These are phyloP conservation scores for Gaultheria prostrata DNA, from an alignment of 148 eudicot genomes.

Conservation along the genomic window DNA sequence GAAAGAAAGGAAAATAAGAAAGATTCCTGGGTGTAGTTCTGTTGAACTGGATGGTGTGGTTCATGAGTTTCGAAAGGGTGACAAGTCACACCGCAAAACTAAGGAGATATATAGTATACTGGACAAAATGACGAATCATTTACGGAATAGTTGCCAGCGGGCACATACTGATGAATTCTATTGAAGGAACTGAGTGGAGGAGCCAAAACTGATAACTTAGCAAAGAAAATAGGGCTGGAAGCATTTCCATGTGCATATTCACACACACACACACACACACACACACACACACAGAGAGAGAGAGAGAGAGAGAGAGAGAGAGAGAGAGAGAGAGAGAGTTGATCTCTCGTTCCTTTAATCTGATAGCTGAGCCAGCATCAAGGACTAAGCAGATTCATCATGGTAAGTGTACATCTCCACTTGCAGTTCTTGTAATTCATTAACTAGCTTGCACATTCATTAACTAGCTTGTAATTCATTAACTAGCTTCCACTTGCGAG, in stretches of 20 bases:
- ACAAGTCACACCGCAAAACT: slow-evolving; percentile 25
- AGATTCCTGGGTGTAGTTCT: slow-evolving; percentile 33
- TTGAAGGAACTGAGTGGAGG: not conserved
- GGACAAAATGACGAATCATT: slow-evolving; percentile 10
- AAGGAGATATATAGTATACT: slow-evolving; percentile 20
- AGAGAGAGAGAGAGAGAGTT: not conserved
- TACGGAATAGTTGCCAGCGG: slow-evolving; percentile 4
- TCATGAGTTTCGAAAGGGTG: slow-evolving; percentile 34
- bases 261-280: not conserved
- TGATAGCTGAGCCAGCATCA: not conserved
- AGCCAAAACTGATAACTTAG: not conserved
- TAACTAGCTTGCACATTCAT: not conserved
- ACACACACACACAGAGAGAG: too few species aligned
- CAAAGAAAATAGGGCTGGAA: not conserved
- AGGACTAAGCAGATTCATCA: not conserved
- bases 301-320: too few species aligned
- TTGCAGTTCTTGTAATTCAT: not conserved
- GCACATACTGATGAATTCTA: slow-evolving; percentile 7
- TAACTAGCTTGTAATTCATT: not conserved
- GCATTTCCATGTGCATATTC: not conserved
- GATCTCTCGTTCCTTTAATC: not conserved
- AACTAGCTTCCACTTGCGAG: not conserved
- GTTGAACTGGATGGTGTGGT: slow-evolving; percentile 32
- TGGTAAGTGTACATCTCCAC: not conserved
- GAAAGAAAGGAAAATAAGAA: slow-evolving; percentile 22